Evolutionary conservation across 2,329 filamentous ascomycete genomes (phyloP).

Genomic region (Cladorrhinum sp.): DNA sequence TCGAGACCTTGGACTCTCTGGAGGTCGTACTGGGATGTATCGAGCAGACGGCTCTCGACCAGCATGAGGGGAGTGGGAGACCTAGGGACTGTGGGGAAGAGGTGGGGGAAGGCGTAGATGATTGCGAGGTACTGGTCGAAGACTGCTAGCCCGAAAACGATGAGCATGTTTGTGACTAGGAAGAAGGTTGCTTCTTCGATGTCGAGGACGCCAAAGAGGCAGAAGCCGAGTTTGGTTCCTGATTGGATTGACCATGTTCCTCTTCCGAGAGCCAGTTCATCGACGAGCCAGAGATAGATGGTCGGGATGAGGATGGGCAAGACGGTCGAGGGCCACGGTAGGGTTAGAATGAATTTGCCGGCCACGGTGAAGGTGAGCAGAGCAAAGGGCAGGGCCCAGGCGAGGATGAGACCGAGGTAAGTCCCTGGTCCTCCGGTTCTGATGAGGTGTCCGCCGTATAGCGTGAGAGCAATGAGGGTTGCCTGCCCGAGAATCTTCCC

Average conservation of each 20-base stretch:
- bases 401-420: conserved; percentile 67
- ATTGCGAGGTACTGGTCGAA: conserved; percentile 69
- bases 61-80: conserved; percentile 49
- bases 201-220: conserved; percentile 64
- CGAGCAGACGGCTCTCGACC: conserved; percentile 46
- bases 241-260: conserved; percentile 70
- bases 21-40: conserved; percentile 53
- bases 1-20: conserved; percentile 55
- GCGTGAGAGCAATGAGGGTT: conserved; percentile 42
- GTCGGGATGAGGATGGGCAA: conserved; percentile 63
- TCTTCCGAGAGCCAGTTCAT: conserved; percentile 62
- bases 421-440: conserved; percentile 49
- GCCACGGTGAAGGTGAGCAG: conserved; percentile 62
- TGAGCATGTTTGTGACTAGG: conserved; percentile 63
- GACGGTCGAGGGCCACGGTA: conserved; percentile 57
- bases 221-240: conserved; percentile 62
- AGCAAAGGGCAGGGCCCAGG: conserved; percentile 66
- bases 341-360: conserved; percentile 59
- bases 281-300: conserved; percentile 68
- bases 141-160: conserved; percentile 66
- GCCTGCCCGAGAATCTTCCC: conserved; percentile 48
- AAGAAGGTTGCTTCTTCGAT: conserved; percentile 76
- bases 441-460: conserved; percentile 44
- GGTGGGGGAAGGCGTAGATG: conserved; percentile 57
- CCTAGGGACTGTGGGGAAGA: conserved; percentile 50